phyloP scores from a whole-genome alignment of 305 asterid species.

The Rubia peregrina region DNA sequence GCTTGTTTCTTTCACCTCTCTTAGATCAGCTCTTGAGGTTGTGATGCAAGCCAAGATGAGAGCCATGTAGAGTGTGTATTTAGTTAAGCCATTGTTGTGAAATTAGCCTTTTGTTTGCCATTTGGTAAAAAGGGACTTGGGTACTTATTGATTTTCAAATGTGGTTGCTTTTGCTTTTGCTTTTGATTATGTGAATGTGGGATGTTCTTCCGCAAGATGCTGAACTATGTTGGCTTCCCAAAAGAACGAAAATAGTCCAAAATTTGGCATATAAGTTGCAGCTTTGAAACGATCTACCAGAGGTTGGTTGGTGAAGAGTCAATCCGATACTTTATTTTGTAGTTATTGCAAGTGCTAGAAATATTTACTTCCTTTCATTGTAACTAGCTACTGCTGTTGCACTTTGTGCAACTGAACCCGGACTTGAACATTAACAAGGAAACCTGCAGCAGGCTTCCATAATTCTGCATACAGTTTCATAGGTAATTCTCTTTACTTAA shows the following conservation, averaged over 20 bases:
- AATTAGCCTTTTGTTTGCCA: background rate
- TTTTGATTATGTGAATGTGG: background rate
- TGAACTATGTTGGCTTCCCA: background rate
- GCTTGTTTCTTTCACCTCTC: slow-evolving; percentile 26
- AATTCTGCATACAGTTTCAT: too few relatives aligned
- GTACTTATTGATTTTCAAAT: background rate
- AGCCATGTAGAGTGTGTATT: background rate
- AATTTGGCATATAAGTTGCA: background rate
- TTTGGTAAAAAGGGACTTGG: background rate
- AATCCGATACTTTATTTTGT: too few relatives aligned
- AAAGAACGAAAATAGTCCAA: background rate
- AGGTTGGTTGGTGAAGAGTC: too few relatives aligned
- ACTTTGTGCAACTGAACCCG: too few relatives aligned
- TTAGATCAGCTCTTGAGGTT: slow-evolving; percentile 12
- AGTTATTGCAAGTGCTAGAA: too few relatives aligned
- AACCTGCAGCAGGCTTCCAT: too few relatives aligned
- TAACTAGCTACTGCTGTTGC: too few relatives aligned
- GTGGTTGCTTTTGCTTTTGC: background rate
- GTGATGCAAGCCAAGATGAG: slow-evolving; percentile 1
- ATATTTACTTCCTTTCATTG: too few relatives aligned
- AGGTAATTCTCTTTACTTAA: too few relatives aligned
- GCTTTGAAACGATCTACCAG: background rate
- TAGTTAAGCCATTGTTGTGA: background rate
- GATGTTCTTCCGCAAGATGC: background rate
- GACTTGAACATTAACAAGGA: too few relatives aligned